These are phyloP conservation scores for Wallacemonas sp. DNA, from an alignment of 208 protist species.

Conservation along the genomic window DNA sequence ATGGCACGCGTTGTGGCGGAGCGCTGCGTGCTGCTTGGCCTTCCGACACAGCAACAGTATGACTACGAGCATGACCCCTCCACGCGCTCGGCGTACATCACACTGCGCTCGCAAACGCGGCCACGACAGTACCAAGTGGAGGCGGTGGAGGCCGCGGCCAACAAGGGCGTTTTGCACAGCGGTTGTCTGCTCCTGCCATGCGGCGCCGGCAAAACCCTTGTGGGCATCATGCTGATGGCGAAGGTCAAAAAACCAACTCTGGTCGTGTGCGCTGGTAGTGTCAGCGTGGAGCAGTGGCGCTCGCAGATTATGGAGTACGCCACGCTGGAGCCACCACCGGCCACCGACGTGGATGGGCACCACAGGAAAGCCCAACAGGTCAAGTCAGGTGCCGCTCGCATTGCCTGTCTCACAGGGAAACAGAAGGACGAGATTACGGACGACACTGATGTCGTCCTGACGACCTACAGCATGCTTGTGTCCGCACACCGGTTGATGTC, in stretches of 20 bases:
- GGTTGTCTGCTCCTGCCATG: conserved; percentile 99
- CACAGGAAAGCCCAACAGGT: not conserved
- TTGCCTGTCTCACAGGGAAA: conserved; percentile 93
- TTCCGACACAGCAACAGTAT: conserved; percentile 87
- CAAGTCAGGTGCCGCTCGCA: conserved; percentile 53
- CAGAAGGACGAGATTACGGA: conserved; percentile 90
- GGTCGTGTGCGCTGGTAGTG: conserved; percentile 94
- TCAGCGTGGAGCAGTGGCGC: conserved; percentile 98
- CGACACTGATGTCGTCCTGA: conserved; percentile 94
- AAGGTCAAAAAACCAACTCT: conserved; percentile 96
- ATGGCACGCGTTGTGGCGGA: conserved; percentile 66
- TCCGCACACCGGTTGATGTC: conserved; percentile 60
- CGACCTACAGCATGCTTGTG: conserved; percentile 99
- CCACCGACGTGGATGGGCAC: conserved; percentile 1
- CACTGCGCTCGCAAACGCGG: conserved; percentile 67
- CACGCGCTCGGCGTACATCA: conserved; percentile 61
- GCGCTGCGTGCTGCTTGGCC: conserved; percentile 71
- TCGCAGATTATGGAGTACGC: conserved; percentile 94
- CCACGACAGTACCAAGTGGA: conserved; percentile 84
- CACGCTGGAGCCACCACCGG: conserved; percentile 41
- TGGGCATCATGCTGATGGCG: conserved; percentile 96
- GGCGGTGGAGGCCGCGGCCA: conserved; percentile 70
- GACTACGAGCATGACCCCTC: conserved; percentile 72
- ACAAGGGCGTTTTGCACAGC: conserved; percentile 67
- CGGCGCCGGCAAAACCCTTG: conserved; percentile 99